Percentiles rank a stretch among this genome's conserved stretches.
Conservation (phyloP, 1,139 yeast species). For the Diutina catenulata region DNA sequence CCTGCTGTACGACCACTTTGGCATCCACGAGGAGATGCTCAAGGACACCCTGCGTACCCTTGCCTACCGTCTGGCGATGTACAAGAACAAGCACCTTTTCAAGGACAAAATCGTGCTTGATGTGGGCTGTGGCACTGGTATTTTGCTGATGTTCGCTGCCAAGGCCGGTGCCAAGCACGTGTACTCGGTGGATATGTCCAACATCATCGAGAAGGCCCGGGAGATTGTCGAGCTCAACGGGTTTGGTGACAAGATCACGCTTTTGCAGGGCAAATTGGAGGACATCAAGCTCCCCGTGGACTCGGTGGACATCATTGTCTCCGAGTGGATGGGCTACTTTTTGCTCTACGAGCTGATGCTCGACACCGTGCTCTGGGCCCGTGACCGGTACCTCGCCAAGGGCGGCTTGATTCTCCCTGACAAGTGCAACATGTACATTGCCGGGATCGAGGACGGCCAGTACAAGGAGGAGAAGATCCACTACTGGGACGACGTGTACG, state of each 20-base stretch:
- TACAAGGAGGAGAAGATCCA: slow-evolving; percentile 88
- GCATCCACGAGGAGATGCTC: slow-evolving; percentile 98
- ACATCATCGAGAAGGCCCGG: slow-evolving; percentile 88
- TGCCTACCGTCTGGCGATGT: slow-evolving; percentile 86
- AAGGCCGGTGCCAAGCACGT: slow-evolving; percentile 97
- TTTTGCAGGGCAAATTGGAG: slow-evolving; percentile 88
- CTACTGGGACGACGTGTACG: slow-evolving; percentile 96
- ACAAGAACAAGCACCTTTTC: slow-evolving; percentile 79
- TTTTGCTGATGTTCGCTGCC: slow-evolving; percentile 96
- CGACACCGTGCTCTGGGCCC: slow-evolving; percentile 88
- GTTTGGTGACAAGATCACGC: slow-evolving; percentile 73
- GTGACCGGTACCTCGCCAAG: slow-evolving; percentile 79
- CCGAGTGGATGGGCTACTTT: slow-evolving; percentile 99
- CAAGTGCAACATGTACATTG: slow-evolving; percentile 80
- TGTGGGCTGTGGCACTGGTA: slow-evolving; percentile 98
- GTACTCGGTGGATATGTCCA: slow-evolving; percentile 94
- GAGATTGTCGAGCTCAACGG: slow-evolving; percentile 81
- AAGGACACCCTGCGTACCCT: slow-evolving; percentile 91
- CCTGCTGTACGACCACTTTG: slow-evolving; percentile 91
- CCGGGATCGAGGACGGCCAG: slow-evolving; percentile 90
- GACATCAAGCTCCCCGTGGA: slow-evolving; percentile 74
- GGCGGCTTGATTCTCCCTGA: slow-evolving; percentile 95
- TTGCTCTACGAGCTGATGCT: slow-evolving; percentile 93
- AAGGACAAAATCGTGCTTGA: slow-evolving; percentile 93
- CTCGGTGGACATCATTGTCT: slow-evolving; percentile 85